Evolutionary conservation across 2,329 filamentous ascomycete species (phyloP), one percentile per base, ranked within the genome.

Genomic region (Stenocarpella maydis): DNA sequence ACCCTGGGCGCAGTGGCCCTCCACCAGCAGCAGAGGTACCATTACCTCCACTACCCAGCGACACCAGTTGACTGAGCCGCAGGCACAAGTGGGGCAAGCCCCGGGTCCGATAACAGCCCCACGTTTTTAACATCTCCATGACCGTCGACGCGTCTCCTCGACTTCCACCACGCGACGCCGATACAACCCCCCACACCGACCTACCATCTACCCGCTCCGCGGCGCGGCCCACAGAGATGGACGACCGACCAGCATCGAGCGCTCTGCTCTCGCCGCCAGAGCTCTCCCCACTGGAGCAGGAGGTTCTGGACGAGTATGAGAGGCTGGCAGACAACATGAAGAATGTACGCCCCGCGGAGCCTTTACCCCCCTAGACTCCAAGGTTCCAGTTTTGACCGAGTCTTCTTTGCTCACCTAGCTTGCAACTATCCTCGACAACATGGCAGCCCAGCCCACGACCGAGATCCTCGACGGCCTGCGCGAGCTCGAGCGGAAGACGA

Each of bases 281-380:
- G 75, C 84, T 97, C 71, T 87, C 91, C 0, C 91, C 94, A 5
- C 87, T 97, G 9, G 95, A 99, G 82, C 95, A 97, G 80, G 94
- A 98, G 78, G 92, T 99, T 1, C 85, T 99, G 1, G 94, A 98
- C 72, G 96, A 99, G 80, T 99, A 99, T 77, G 90, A 95, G 74
- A 87, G 91, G 17, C 82, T 99, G 39, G 88, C 95, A 0, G 91
- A 92, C 74, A 99, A 98, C 78, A 91, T 99, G 86, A 97, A 97
- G 77, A 92, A 92, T 82, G 96, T 95, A 81, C 70, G 81, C 43
- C 31, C 28, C 14, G 64, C 55, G 37, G 50, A 52, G 37, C 64
- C 61, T 34, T 45, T 45, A 1, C 19, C 28, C 14, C 39, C 66
- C 65, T 10, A 24, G 10, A 43, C 10, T 14, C 50, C 9, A 14